Conservation (phyloP, 2,329 filamentous ascomycete genomes). For the Colletotrichum truncatum region DNA sequence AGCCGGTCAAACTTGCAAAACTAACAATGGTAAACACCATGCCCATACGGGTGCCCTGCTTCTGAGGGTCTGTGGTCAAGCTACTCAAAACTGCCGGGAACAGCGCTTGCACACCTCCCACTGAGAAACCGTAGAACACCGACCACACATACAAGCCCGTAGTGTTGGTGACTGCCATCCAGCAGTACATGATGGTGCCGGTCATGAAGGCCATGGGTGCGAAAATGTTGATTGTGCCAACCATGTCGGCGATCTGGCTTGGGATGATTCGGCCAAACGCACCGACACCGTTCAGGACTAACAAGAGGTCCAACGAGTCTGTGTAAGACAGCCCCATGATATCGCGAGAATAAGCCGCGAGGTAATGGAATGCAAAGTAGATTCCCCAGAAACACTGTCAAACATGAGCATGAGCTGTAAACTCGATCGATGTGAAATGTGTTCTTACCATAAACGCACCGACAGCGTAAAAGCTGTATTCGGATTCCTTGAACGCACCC, state of each 20-base stretch:
- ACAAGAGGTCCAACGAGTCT: conserved; percentile 52
- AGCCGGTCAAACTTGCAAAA: conserved; percentile 52
- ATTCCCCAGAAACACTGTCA: conserved; percentile 59
- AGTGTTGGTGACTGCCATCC: conserved; percentile 35
- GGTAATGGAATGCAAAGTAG: conserved; percentile 69
- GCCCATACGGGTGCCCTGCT: conserved; percentile 52
- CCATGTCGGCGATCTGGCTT: conserved; percentile 55
- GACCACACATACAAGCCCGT: conserved; percentile 39
- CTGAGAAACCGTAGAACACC: conserved; percentile 40
- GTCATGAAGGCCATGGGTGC: conserved; percentile 45
- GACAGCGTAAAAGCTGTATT: conserved; percentile 52
- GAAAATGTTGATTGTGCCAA: conserved; percentile 61
- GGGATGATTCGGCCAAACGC: conserved; percentile 59
- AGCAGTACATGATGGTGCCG: conserved; percentile 39
- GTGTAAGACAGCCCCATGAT: conserved; percentile 41
- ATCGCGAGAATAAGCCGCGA: conserved; percentile 58
- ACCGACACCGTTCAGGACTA: conserved; percentile 64
- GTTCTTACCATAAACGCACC: conserved; percentile 38
- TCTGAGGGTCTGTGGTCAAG: conserved; percentile 48
- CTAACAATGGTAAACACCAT: conserved; percentile 52
- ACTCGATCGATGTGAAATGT: not conserved
- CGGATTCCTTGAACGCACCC: conserved; percentile 53
- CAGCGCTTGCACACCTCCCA: conserved; percentile 38
- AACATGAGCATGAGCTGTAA: conserved; percentile 23
- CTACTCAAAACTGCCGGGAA: conserved; percentile 49